A percentile compares a stretch with the other conserved stretches of the same genome.
Conservation (phyloP, 768 basidiomycete species). For the Podaxis sp. region DNA sequence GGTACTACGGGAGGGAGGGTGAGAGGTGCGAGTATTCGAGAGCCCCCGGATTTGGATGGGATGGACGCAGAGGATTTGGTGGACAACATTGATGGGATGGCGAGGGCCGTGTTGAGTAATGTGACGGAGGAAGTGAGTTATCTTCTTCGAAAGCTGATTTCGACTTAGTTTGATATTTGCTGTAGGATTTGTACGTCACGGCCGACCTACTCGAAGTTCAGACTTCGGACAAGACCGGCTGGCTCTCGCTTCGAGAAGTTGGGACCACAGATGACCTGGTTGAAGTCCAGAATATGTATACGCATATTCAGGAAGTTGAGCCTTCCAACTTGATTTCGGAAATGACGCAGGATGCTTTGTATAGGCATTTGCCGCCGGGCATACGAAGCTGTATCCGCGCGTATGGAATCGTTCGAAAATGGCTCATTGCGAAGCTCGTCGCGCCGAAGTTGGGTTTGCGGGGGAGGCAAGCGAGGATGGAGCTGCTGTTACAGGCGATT, state of each 20-base stretch:
- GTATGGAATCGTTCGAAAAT: conserved; percentile 74
- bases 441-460: conserved; percentile 63
- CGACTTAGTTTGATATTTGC: neutral
- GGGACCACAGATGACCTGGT: conserved; percentile 54
- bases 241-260: conserved; percentile 67
- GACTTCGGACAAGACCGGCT: conserved; percentile 74
- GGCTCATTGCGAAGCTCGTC: conserved; percentile 71
- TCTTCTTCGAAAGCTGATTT: conserved; percentile 9
- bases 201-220: conserved; percentile 82
- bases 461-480: conserved; percentile 69
- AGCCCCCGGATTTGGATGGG: conserved; percentile 65
- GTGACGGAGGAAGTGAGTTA: conserved; percentile 69
- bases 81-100: conserved; percentile 78
- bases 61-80: conserved; percentile 69
- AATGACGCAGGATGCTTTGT: conserved; percentile 65
- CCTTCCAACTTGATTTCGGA: conserved; percentile 74
- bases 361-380: conserved; percentile 73
- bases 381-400: conserved; percentile 78
- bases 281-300: conserved; percentile 81
- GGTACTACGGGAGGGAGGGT: conserved; percentile 27
- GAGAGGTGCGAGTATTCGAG: conserved; percentile 39
- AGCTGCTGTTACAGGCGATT: conserved; percentile 66
- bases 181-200: conserved; percentile 74
- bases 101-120: conserved; percentile 69
- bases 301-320: conserved; percentile 69